Base-by-base conservation (phyloP, 805 yeast species). In the Candida maltosa region DNA sequence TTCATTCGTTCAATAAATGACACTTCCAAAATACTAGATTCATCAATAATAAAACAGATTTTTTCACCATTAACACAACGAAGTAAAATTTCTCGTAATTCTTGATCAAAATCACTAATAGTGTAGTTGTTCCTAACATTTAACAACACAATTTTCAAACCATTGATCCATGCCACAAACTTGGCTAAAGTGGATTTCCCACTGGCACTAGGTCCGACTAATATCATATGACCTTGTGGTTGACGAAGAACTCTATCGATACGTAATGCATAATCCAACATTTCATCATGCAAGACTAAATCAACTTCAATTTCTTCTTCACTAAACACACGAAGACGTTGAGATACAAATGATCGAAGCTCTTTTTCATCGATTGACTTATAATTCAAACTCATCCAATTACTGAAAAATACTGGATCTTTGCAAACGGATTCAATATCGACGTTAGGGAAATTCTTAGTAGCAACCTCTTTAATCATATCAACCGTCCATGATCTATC, bases 81-180 rank as follows among this genome's bases (percentile, higher is more conserved):
- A 2, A 58, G 12, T 4, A 91, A 60, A 0, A 85, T 53, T 0
- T 59, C 62, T 37, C 84, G 70, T 37, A 91, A 53, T 3, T 78
- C 75, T 0, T 57, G 49, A 40, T 87, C 95, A 57, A 91, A 89
- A 33, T 87, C 84, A 0, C 45, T 46, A 12, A 84, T 61, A 0
- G 72, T 57, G 48, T 76, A 89, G 6, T 61, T 64, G 6, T 74
- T 56, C 17, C 72, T 69, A 0, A 83, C 83, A 25, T 62, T 63
- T 23, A 91, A 66, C 41, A 80, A 85, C 14, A 70, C 60, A 0
- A 79, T 68, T 18, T 65, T 71, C 14, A 86, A 51, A 0, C 96
- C 96, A 53, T 85, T 84, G 61, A 88, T 76, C 97, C 97, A 91
- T 0, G 95, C 78, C 4, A 86, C 96, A 69, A 91, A 91, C 42